A percentile compares a stretch with the other conserved stretches of the same genome.
phyloP scores from a whole-genome alignment of 202 grass and related monocot species.

The Alloteropsis angusta region DNA sequence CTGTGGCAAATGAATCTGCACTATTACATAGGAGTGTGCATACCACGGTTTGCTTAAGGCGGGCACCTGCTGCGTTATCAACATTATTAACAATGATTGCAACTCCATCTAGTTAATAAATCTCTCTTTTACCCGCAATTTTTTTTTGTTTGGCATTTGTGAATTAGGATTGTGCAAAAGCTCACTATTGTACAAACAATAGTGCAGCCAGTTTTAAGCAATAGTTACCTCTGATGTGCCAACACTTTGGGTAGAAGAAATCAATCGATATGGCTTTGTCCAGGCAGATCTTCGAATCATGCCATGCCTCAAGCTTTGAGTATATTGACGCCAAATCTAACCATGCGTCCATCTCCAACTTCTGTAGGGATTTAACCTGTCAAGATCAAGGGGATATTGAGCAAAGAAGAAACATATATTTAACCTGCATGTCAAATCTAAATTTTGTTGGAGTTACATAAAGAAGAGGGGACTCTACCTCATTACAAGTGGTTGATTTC shows the following conservation, averaged over 20 bases:
- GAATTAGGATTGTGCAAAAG: constrained; percentile 8
- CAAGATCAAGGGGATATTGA: constrained; percentile 23
- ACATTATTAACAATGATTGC: too few relatives aligned
- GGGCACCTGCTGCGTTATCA: too few relatives aligned
- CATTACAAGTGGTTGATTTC: constrained; percentile 35
- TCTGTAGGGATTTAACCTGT: constrained; percentile 58
- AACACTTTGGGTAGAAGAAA: constrained; percentile 59
- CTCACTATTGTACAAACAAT: background rate
- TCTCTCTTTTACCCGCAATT: too few relatives aligned
- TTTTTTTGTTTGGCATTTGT: background rate
- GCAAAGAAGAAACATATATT: constrained; percentile 10
- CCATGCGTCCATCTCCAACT: constrained; percentile 81
- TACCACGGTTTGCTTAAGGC: too few relatives aligned
- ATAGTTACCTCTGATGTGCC: constrained; percentile 72
- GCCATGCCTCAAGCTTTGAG: constrained; percentile 68
- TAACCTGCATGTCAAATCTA: too few relatives aligned
- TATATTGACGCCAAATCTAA: constrained; percentile 86
- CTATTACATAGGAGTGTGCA: too few relatives aligned
- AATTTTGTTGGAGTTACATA: background rate
- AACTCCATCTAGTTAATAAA: too few relatives aligned
- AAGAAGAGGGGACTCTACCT: constrained; percentile 29
- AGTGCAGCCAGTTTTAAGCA: background rate
- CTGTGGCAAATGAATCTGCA: too few relatives aligned
- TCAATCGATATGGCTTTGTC: constrained; percentile 55
- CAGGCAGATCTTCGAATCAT: constrained; percentile 68